These are phyloP conservation scores for Exophiala calicioides DNA, from an alignment of 2,329 filamentous ascomycete species.

Conservation along the genomic window DNA sequence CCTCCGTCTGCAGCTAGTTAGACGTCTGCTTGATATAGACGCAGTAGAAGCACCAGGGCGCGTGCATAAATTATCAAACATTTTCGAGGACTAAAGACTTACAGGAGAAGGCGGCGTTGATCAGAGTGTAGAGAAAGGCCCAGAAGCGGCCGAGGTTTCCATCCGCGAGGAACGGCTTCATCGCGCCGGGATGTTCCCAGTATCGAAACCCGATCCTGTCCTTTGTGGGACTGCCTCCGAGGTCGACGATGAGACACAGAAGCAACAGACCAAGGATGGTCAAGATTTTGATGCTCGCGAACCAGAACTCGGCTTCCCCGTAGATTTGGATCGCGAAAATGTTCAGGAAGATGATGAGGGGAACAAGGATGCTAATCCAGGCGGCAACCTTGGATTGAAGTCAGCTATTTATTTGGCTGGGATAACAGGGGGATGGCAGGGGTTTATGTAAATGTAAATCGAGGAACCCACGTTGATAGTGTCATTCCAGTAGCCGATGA, in stretches of 20 bases:
- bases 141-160: slow-evolving; percentile 47
- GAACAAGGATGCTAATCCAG: slow-evolving; percentile 49
- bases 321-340: slow-evolving; percentile 49
- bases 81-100: no score
- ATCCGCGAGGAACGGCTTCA: slow-evolving; percentile 61
- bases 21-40: no score
- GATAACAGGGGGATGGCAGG: no score
- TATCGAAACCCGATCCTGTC: slow-evolving; percentile 53
- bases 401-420: no score
- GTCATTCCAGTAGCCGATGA: no score
- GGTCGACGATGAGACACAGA: slow-evolving; percentile 49
- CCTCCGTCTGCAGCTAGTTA: no score
- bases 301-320: slow-evolving; percentile 57
- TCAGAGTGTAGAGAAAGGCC: slow-evolving; percentile 38
- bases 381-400: no score
- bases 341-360: slow-evolving; percentile 37
- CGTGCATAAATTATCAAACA: no score
- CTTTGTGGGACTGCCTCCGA: slow-evolving; percentile 49
- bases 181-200: slow-evolving; percentile 57
- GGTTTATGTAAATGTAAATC: no score
- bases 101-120: slow-evolving; percentile 40
- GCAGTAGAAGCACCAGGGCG: no score
- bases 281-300: slow-evolving; percentile 53
- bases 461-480: no score
- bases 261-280: slow-evolving; percentile 54